A percentile compares a stretch with the other conserved stretches of the same genome.
These are phyloP conservation scores for Phlebopus sp. DNA, from an alignment of 1,284 basidiomycete species.

Conservation along the genomic window DNA sequence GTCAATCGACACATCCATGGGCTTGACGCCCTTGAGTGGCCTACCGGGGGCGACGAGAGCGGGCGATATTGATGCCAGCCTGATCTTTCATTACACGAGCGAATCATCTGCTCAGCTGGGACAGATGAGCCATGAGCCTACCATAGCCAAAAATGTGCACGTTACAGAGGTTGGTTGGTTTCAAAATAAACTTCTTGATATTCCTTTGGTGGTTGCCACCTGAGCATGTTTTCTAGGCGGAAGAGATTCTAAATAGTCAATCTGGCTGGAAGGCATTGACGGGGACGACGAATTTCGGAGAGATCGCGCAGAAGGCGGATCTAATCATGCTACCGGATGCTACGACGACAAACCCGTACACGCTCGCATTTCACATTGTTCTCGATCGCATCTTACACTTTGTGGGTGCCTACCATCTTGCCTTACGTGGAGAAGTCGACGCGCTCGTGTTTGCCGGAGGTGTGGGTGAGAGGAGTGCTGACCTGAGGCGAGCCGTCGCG, in stretches of 20 bases:
- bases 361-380: conserved; percentile 72
- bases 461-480: conserved; percentile 72
- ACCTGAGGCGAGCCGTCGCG: conserved; percentile 58
- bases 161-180: conserved; percentile 52
- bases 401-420: conserved; percentile 72
- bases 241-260: conserved; percentile 75
- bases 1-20: conserved; percentile 82
- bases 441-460: conserved; percentile 85
- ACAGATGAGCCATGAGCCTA: conserved; percentile 51
- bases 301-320: conserved; percentile 49
- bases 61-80: conserved; percentile 77
- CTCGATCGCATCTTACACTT: conserved; percentile 72
- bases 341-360: conserved; percentile 32
- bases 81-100: conserved; percentile 83
- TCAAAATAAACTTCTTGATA: background rate
- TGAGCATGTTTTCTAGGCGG: conserved; percentile 44
- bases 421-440: conserved; percentile 65
- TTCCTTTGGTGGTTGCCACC: background rate
- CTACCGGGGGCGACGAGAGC: conserved; percentile 85
- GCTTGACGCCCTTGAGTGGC: conserved; percentile 74
- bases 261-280: conserved; percentile 73
- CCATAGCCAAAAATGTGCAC: conserved; percentile 49
- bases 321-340: conserved; percentile 3
- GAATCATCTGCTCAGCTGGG: conserved; percentile 40
- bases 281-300: conserved; percentile 76